phyloP scores from a whole-genome alignment of 352 stramenopile species.

The Phytophthora fragariaefolia region DNA sequence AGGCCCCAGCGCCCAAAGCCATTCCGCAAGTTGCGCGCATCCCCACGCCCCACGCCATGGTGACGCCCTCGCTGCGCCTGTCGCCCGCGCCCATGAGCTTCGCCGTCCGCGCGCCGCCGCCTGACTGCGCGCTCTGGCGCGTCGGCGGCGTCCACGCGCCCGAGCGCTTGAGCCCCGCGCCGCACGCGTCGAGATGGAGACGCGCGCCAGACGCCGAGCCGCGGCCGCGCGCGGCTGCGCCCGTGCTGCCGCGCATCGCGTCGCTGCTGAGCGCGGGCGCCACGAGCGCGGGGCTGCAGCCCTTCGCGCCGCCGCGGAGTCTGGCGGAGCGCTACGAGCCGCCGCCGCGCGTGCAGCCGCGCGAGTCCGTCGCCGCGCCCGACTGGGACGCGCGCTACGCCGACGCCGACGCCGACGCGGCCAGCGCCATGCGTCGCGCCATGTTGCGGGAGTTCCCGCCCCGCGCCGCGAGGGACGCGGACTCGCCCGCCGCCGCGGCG shows the following conservation, averaged over 20 bases:
- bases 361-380: neutral
- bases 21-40: slow-evolving; percentile 21
- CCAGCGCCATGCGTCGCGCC: slow-evolving; percentile 11
- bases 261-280: slow-evolving; percentile 20
- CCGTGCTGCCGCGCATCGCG: slow-evolving; percentile 21
- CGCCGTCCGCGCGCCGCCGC: neutral
- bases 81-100: neutral
- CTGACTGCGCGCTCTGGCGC: neutral
- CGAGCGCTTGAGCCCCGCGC: neutral
- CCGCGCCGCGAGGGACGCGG: neutral
- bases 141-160: neutral
- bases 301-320: too few relatives aligned
- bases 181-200: slow-evolving; percentile 15
- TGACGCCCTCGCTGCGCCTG: slow-evolving; percentile 7
- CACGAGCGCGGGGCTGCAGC: neutral
- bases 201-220: slow-evolving; percentile 2
- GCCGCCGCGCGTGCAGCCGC: neutral
- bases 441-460: slow-evolving; percentile 13
- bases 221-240: neutral
- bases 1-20: too few relatives aligned
- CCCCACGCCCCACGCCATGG: slow-evolving; percentile 5
- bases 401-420: slow-evolving; percentile 5
- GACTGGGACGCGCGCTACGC: slow-evolving; percentile 2
- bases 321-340: neutral
- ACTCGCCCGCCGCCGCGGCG: neutral